Percentiles rank a stretch among this genome's conserved stretches.
Evolutionary conservation across 176 grass and related monocot genomes (phyloP).

Genomic region (Eleusine coracana): DNA sequence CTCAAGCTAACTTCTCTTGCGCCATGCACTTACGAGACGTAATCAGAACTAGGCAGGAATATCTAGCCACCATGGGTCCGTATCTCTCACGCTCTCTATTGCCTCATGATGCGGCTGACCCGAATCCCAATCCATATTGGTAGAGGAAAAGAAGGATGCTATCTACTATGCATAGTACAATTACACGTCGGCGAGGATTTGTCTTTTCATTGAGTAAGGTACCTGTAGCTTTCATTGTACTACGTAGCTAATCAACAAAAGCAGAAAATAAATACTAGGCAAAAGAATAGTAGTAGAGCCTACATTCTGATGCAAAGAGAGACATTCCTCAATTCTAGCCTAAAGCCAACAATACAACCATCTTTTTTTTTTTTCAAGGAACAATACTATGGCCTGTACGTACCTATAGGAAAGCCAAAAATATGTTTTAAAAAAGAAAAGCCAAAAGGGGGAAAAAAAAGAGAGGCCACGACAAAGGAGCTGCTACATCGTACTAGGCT

Average conservation of each 20-base stretch:
- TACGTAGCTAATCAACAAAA: neutral
- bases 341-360: neutral
- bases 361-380: too few relatives aligned
- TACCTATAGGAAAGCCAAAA: too few relatives aligned
- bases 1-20: neutral
- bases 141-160: too few relatives aligned
- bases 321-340: neutral
- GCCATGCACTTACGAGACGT: neutral
- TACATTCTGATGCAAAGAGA: conserved; percentile 15
- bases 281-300: neutral
- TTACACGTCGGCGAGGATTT: neutral
- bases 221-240: conserved; percentile 8
- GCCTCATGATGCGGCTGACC: neutral
- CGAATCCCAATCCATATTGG: too few relatives aligned
- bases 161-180: too few relatives aligned
- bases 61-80: neutral
- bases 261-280: neutral
- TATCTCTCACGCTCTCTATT: neutral
- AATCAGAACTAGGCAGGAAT: conserved; percentile 36
- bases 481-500: neutral
- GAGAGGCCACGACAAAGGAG: neutral
- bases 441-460: neutral
- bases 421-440: neutral
- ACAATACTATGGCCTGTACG: too few relatives aligned
- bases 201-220: conserved; percentile 4